Percentiles rank a stretch among this genome's conserved stretches.
Conservation (phyloP, 1,284 basidiomycete genomes). For the Fomitiporia mediterranea region DNA sequence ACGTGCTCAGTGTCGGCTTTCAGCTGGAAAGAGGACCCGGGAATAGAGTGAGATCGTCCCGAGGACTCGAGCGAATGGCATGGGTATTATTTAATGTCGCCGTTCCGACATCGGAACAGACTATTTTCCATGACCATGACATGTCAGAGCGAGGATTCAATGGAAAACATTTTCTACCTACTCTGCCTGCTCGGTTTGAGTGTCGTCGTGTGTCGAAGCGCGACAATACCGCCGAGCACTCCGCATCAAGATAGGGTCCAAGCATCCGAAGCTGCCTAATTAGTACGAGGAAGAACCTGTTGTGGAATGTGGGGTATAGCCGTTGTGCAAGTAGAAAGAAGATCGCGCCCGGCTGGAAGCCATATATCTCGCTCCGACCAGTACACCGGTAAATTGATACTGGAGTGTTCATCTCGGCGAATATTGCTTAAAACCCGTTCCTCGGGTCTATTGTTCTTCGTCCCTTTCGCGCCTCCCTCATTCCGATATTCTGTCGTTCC, state of each 20-base stretch:
- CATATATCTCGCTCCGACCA: not conserved
- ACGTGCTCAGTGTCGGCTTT: no score
- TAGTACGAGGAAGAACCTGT: not conserved
- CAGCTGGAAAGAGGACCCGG: no score
- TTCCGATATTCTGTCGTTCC: not conserved
- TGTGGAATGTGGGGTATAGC: not conserved
- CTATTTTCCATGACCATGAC: no score
- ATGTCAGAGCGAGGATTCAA: no score
- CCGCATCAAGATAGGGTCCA: not conserved
- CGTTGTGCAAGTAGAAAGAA: not conserved
- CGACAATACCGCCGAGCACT: not conserved
- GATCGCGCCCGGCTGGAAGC: not conserved
- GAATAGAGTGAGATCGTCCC: no score
- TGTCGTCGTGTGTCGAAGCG: not conserved
- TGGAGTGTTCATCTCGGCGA: not conserved
- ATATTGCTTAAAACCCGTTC: not conserved
- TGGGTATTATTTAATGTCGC: no score
- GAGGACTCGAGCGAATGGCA: no score
- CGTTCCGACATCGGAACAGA: no score
- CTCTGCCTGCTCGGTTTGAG: no score
- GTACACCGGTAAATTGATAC: not conserved
- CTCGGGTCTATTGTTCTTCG: not conserved
- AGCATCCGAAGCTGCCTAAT: not conserved
- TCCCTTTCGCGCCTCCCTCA: not conserved
- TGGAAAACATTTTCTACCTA: no score